A percentile compares a stretch with the other conserved stretches of the same genome.
Evolutionary conservation across 805 yeast genomes (phyloP).

Genomic region (Zygosaccharomyces gambellarensis): DNA sequence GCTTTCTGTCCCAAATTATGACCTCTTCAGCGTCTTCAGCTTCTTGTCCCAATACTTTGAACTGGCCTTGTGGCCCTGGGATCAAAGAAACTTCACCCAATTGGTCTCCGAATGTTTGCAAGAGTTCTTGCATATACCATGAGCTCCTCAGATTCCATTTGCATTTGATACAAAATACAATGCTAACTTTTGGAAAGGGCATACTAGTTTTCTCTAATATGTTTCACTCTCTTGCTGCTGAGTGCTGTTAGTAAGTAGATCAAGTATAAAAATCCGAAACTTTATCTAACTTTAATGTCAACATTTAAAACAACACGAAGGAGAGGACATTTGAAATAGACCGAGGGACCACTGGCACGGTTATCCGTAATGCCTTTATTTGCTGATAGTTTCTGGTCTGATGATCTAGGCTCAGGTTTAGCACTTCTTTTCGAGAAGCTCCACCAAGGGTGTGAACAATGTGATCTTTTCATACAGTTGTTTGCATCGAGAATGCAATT

Average conservation of each 20-base stretch:
- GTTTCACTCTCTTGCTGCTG: background rate
- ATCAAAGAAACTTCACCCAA: slow-evolving; percentile 51
- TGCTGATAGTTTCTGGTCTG: slow-evolving; percentile 74
- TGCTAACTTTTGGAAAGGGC: slow-evolving; percentile 57
- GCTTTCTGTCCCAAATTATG: slow-evolving; percentile 56
- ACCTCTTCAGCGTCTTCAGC: slow-evolving; percentile 32
- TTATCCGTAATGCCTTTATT: slow-evolving; percentile 43
- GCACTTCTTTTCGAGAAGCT: slow-evolving; percentile 48
- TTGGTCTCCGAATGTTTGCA: slow-evolving; percentile 68
- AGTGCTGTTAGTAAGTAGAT: background rate
- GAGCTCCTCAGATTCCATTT: slow-evolving; percentile 86
- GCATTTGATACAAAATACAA: slow-evolving; percentile 75
- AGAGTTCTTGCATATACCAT: slow-evolving; percentile 80
- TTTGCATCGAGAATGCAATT: slow-evolving; percentile 68
- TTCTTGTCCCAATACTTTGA: slow-evolving; percentile 46
- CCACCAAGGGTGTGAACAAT: slow-evolving; percentile 62
- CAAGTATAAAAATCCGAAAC: background rate
- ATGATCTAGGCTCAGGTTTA: slow-evolving; percentile 55
- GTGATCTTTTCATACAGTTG: slow-evolving; percentile 59
- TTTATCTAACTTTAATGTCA: background rate
- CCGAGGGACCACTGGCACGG: background rate
- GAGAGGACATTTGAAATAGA: background rate
- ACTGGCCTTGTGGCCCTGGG: slow-evolving; percentile 52
- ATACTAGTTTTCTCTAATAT: slow-evolving; percentile 4
- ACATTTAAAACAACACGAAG: background rate